Evolutionary conservation across 2,329 filamentous ascomycete species (phyloP), one percentile per base, ranked within the genome.

Genomic region (Chrysosphaeria jannelii): DNA sequence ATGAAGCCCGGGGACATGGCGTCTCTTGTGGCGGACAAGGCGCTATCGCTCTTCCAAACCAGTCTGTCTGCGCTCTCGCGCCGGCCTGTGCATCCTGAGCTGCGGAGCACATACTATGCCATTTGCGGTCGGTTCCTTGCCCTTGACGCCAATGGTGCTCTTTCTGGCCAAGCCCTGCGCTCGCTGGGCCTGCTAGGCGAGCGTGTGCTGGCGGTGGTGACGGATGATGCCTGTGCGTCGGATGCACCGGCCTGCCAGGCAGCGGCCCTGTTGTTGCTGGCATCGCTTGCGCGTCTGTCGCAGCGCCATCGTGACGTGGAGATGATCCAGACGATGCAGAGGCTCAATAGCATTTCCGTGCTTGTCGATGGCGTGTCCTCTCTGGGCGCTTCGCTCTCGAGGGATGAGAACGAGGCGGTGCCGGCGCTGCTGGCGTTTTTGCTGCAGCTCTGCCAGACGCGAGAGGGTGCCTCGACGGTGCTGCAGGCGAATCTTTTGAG

Each of bases 201-300:
- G 35, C 58, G 71, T 25, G 51, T 93, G 19, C 57, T 93, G 29
- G 76, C 81, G 34, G 64, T 76, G 13, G 54, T 91, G 20, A 91
- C 79, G 38, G 85, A 97, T 36, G 85, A 97, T 46, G 79, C 78
- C 11, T 81, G 79, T 40, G 66, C 70, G 28, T 76, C 78, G 19
- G 70, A 81, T 36, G 58, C 71, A 18, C 59, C 55, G 8, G 59
- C 56, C 8, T 88, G 75, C 41, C 72, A 88, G 37, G 65, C 88
- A 4, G 69, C 81, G 1, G 78, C 85, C 8, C 51, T 93, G 20
- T 57, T 91, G 18, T 53, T 93, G n/a, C 52, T 97, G 16, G 66
- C 71, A 25, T 60, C 70, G 1, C 45, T 93, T 9, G 64, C 88
- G 15, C 59, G 63, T 20, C 49, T 90, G 24, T 70, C 69, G 21